Conservation (phyloP, 2,329 filamentous ascomycete species). For the Colletotrichum tabaci region DNA sequence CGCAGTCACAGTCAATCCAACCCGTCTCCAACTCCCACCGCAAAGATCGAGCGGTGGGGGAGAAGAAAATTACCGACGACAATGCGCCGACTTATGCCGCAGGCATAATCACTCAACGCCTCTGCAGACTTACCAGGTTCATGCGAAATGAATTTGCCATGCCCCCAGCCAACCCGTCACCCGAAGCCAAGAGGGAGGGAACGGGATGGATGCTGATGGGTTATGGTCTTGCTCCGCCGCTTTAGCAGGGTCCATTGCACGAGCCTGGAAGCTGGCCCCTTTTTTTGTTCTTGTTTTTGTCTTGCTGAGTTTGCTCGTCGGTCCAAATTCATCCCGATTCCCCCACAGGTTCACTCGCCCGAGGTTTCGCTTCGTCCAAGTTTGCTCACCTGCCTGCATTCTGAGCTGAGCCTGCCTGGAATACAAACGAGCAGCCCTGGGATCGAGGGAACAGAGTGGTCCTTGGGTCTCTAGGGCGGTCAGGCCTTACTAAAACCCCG, state of each 20-base stretch:
- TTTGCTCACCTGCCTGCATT: not conserved
- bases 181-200: not conserved
- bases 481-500: not conserved
- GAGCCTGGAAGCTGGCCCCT: not conserved
- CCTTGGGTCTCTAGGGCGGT: not conserved
- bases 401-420: not conserved
- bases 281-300: not conserved
- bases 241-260: not conserved
- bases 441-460: no score
- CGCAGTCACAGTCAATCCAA: not conserved
- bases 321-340: not conserved
- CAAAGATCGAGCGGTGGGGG: not conserved
- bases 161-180: not conserved
- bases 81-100: not conserved
- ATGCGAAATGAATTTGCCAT: slow-evolving; percentile 14
- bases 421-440: not conserved
- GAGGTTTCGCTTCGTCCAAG: not conserved
- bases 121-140: slow-evolving; percentile 5
- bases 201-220: not conserved
- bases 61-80: not conserved
- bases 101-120: slow-evolving; percentile 4
- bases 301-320: not conserved
- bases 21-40: not conserved
- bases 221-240: not conserved
- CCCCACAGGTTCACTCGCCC: not conserved